phyloP scores from a whole-genome alignment of 768 basidiomycete genomes.

The Sporobolomyces pararoseus region DNA sequence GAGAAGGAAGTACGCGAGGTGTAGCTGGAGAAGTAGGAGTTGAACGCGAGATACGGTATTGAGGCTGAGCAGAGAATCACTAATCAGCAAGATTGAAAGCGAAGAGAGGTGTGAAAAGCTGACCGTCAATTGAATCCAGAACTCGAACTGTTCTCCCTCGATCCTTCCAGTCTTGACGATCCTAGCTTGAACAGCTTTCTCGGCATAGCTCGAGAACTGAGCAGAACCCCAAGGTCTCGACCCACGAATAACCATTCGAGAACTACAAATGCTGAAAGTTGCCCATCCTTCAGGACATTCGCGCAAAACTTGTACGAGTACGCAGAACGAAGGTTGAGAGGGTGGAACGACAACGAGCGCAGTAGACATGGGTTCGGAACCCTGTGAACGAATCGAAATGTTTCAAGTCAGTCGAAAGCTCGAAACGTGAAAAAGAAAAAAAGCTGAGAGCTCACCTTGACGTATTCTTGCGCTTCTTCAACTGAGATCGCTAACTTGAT shows the following conservation, averaged over 20 bases:
- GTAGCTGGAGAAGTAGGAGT: neutral
- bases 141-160: neutral
- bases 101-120: neutral
- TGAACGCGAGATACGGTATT: neutral
- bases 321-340: neutral
- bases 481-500: neutral
- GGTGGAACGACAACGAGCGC: too few species aligned
- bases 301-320: neutral
- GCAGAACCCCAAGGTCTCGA: neutral
- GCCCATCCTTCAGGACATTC: neutral
- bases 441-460: neutral
- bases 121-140: conserved; percentile 9
- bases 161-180: neutral
- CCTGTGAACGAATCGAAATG: neutral
- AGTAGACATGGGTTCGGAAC: too few species aligned
- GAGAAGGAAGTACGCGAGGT: neutral
- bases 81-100: neutral
- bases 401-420: neutral
- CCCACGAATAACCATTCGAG: neutral
- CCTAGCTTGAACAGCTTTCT: neutral
- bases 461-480: neutral
- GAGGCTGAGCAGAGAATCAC: neutral
- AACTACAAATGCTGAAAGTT: neutral
- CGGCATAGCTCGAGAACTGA: neutral
- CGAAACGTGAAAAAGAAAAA: neutral